A percentile compares a stretch with the other conserved stretches of the same genome.
Conservation (phyloP, 2,329 filamentous ascomycete genomes). For the Myriangium duriaei region DNA sequence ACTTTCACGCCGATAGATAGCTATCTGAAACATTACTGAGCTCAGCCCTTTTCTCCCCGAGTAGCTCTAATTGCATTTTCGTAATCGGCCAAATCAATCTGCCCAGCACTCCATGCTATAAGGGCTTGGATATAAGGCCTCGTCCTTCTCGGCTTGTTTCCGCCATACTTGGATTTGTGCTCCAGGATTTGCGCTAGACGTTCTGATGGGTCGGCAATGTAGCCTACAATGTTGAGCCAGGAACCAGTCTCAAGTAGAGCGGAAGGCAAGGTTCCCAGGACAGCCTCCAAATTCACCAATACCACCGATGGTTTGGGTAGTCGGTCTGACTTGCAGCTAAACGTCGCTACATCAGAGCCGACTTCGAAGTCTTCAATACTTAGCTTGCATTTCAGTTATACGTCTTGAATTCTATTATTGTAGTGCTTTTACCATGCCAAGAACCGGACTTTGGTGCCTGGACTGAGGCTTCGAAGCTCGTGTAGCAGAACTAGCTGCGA, state of each 20-base stretch:
- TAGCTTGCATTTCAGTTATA: slow-evolving; percentile 9
- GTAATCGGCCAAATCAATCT: slow-evolving; percentile 59
- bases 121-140: slow-evolving; percentile 54
- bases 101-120: slow-evolving; percentile 64
- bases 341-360: slow-evolving; percentile 46
- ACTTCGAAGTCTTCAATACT: slow-evolving; percentile 50
- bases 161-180: not conserved
- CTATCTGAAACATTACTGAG: too few species aligned
- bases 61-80: slow-evolving; percentile 40
- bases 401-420: slow-evolving; percentile 1
- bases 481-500: slow-evolving; percentile 34
- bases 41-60: not conserved
- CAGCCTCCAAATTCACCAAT: slow-evolving; percentile 56
- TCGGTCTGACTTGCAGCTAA: slow-evolving; percentile 52
- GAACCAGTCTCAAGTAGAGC: slow-evolving; percentile 59
- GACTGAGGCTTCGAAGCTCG: slow-evolving; percentile 33
- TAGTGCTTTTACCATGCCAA: slow-evolving; percentile 65
- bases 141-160: not conserved
- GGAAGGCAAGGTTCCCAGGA: slow-evolving; percentile 52
- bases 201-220: slow-evolving; percentile 23
- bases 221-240: slow-evolving; percentile 84
- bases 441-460: slow-evolving; percentile 77
- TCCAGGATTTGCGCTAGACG: not conserved
- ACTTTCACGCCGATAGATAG: too few species aligned
- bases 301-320: slow-evolving; percentile 32